These are phyloP conservation scores for Penstemon newberryi DNA, from an alignment of 257 asterid species.

Conservation along the genomic window DNA sequence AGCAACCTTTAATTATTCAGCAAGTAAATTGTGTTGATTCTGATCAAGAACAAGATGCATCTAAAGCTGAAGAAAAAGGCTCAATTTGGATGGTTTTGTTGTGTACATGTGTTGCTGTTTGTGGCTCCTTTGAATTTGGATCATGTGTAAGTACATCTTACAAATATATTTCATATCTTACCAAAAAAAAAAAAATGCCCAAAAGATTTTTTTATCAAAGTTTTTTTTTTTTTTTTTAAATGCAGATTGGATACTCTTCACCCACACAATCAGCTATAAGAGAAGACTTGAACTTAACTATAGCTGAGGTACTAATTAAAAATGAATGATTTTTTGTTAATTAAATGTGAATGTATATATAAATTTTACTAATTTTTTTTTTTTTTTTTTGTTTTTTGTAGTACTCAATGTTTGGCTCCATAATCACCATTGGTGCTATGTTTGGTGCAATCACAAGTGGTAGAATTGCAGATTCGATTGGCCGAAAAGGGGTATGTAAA, in stretches of 20 bases:
- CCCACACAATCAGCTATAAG: constrained; percentile 81
- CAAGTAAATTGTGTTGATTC: no score
- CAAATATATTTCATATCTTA: not conserved
- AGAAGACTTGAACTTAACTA: constrained; percentile 56
- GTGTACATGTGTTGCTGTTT: constrained; percentile 78
- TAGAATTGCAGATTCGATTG: constrained; percentile 61
- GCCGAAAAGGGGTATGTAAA: constrained; percentile 69
- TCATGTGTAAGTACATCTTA: constrained; percentile 62
- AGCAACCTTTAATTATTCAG: no score
- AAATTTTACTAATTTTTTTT: not conserved
- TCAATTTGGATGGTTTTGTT: constrained; percentile 45
- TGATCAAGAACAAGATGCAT: no score
- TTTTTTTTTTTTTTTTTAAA: no score
- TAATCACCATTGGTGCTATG: constrained; percentile 62
- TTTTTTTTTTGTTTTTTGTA: not conserved
- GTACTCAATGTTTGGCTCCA: constrained; percentile 13
- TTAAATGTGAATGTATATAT: not conserved
- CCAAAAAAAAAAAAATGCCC: not conserved
- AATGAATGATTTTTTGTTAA: not conserved
- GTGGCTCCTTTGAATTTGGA: constrained; percentile 91
- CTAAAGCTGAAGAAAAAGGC: no score
- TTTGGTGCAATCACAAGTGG: constrained; percentile 85
- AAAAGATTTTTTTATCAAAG: no score
- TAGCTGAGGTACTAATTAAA: constrained; percentile 55
- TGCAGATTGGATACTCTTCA: constrained; percentile 91